A percentile compares a stretch with the other conserved stretches of the same genome.
These are phyloP conservation scores for Blastobotrys aristatus DNA, from an alignment of 1,139 yeast species.

Conservation along the genomic window DNA sequence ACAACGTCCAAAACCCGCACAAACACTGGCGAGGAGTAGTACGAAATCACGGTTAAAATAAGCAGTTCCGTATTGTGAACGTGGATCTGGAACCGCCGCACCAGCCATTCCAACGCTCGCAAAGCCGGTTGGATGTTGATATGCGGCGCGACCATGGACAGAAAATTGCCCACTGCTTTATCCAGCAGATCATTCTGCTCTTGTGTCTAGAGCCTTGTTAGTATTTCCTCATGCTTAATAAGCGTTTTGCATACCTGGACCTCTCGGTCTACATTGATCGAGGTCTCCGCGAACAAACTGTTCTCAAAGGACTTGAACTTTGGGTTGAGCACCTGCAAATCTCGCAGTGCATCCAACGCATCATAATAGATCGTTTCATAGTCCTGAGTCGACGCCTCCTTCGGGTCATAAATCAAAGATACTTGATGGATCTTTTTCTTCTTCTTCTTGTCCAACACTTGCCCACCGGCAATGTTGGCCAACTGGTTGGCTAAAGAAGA, in stretches of 20 bases:
- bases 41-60: conserved; percentile 68
- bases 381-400: conserved; percentile 89
- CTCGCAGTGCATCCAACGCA: conserved; percentile 72
- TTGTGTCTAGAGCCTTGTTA: conserved; percentile 37
- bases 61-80: conserved; percentile 71
- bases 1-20: conserved; percentile 68
- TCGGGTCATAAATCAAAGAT: conserved; percentile 80
- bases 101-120: conserved; percentile 90
- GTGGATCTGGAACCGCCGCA: conserved; percentile 78
- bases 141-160: conserved; percentile 68
- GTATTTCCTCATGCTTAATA: background rate
- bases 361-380: conserved; percentile 72
- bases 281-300: conserved; percentile 75
- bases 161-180: conserved; percentile 66
- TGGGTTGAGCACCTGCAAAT: conserved; percentile 64
- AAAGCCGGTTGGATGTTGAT: conserved; percentile 71
- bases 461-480: conserved; percentile 47
- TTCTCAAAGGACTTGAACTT: conserved; percentile 64
- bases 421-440: conserved; percentile 84
- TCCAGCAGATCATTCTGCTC: conserved; percentile 74
- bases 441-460: conserved; percentile 79
- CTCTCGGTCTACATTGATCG: conserved; percentile 72
- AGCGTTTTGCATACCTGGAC: conserved; percentile 44
- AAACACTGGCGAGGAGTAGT: conserved; percentile 68
- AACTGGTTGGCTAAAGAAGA: conserved; percentile 68